Base-by-base conservation (phyloP, 1,139 yeast species). In the Hansenula sp. region DNA sequence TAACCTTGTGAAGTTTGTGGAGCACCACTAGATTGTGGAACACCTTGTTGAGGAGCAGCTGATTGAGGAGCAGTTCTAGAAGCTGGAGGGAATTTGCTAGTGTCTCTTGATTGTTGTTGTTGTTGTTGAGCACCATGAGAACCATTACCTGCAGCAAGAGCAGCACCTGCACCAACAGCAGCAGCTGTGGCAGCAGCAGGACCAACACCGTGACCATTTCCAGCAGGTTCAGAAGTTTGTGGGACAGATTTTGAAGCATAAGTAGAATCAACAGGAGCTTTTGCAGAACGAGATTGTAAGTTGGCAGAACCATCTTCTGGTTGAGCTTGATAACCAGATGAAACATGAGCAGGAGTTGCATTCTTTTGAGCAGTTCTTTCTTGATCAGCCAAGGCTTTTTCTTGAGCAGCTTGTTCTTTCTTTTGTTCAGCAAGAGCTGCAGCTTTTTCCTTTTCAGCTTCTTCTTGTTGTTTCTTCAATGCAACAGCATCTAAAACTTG, bases 391-490 rank as follows among this genome's bases (percentile, higher is more conserved):
- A n/a, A n/a, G n/a, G n/a, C 14, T 17, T 25, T 33, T 16, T 34
- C 34, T 28, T 36, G 29, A 11, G 40, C 33, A 21, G 41, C 36
- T 9, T 37, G 17, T 6, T 22, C 36, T 16, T 29, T 28, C 9
- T 32, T 25, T 29, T 35, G 55, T 59, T 57, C 61, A 54, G 17
- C 46, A 51, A n/a, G 17, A 18, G 25, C 17, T 25, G 46, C 29
- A n/a, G 46, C 48, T 40, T 53, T 54, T 22, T 47, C 49, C 10
- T 30, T 22, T 24, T 45, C 45, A 13, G 36, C 32, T 10, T 41
- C 42, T 9, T 43, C 42, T 16, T 51, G 48, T 11, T 49, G 47
- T 29, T 53, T 38, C 44, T 24, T 32, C 10, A 46, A 27, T 13
- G 44, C 31, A 14, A 35, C 40, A 19, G 32, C 32, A 25, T 37